Evolutionary conservation across 2,329 filamentous ascomycete species (phyloP).

Genomic region (Diaporthe sp.): DNA sequence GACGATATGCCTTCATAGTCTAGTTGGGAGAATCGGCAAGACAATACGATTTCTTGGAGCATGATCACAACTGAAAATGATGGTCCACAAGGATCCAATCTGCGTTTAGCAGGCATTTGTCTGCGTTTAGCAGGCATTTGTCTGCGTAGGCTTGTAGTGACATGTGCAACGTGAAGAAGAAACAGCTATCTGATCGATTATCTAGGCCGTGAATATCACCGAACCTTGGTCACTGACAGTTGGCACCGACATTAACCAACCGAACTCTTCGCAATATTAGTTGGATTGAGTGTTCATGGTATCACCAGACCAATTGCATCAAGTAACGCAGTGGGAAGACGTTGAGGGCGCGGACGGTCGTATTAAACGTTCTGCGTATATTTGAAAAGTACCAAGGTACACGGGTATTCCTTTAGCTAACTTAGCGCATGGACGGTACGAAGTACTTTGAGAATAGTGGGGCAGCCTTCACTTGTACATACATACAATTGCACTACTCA

Average conservation of each 20-base stretch:
- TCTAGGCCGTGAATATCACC: background rate
- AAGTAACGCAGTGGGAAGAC: background rate
- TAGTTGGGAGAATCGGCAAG: conserved; percentile 9
- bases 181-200: background rate
- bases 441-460: conserved; percentile 11
- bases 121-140: background rate
- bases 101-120: too few relatives aligned
- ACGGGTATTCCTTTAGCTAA: background rate
- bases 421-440: background rate
- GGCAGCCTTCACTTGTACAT: background rate
- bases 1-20: conserved; percentile 17
- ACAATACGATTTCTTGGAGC: conserved; percentile 26
- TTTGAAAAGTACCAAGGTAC: background rate
- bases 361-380: background rate
- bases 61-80: background rate
- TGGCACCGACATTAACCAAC: background rate
- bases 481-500: background rate
- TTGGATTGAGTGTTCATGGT: background rate
- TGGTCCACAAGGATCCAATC: background rate
- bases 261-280: background rate
- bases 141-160: background rate
- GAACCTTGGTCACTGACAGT: background rate
- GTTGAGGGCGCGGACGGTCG: background rate
- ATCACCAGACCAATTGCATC: background rate
- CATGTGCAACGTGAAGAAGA: background rate